Evolutionary conservation across 2,329 filamentous ascomycete species (phyloP).

Genomic region (Trichoderma sp.): DNA sequence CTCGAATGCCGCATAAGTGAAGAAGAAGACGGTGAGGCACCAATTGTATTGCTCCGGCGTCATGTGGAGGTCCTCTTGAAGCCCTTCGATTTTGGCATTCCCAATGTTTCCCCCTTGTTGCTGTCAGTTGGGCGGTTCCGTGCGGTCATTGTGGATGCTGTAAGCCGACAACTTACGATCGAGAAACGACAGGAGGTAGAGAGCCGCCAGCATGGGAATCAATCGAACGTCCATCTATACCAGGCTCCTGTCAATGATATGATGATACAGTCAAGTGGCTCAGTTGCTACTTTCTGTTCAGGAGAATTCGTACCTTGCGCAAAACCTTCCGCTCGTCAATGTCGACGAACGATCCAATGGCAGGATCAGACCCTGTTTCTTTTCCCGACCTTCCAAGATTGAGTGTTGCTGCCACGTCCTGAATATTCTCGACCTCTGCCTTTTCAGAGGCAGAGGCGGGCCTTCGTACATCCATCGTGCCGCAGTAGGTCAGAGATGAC

Average conservation of each 20-base stretch:
- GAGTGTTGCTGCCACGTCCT: background rate
- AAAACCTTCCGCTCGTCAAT: slow-evolving; percentile 58
- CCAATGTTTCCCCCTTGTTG: slow-evolving; percentile 58
- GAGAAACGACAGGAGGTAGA: slow-evolving; percentile 71
- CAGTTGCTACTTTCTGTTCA: no score
- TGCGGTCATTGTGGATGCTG: background rate
- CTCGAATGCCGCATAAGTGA: slow-evolving; percentile 75
- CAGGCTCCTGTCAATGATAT: slow-evolving; percentile 21
- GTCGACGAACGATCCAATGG: slow-evolving; percentile 13
- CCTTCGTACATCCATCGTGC: background rate
- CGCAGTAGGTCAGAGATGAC: background rate
- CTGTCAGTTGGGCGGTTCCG: background rate
- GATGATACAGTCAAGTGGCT: background rate
- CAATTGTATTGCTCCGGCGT: slow-evolving; percentile 70
- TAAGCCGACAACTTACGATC: slow-evolving; percentile 49
- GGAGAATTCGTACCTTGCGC: slow-evolving; percentile 49
- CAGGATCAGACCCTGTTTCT: background rate
- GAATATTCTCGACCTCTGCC: slow-evolving; percentile 24
- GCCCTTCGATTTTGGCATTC: slow-evolving; percentile 67
- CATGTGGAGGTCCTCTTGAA: slow-evolving; percentile 59
- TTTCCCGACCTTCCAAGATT: background rate
- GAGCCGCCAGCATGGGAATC: slow-evolving; percentile 64
- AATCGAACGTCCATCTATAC: slow-evolving; percentile 54
- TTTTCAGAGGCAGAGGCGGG: slow-evolving; percentile 19
- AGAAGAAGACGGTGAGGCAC: slow-evolving; percentile 73